phyloP scores from a whole-genome alignment of 306 rosid species.

The Ormosia semicastrata region DNA sequence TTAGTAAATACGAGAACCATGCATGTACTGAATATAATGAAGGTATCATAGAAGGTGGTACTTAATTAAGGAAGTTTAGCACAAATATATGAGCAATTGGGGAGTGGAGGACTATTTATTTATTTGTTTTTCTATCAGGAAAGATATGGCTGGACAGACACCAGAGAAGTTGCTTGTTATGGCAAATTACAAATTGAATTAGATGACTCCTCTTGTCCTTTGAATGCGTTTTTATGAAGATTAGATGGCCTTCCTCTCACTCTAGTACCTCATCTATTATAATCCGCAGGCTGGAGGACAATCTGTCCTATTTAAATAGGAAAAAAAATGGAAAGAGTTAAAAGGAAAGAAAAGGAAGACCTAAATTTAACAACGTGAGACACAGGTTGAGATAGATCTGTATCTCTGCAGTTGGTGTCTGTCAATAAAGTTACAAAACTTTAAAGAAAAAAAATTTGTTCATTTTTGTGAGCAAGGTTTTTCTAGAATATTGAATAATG shows the following conservation, averaged over 20 bases:
- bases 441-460: not conserved
- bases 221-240: not conserved
- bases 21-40: not conserved
- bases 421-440: constrained; percentile 26
- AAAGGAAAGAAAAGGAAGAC: not conserved
- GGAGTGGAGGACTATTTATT: not conserved
- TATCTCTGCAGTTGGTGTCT: constrained; percentile 32
- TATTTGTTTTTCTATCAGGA: not conserved
- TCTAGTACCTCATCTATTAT: not conserved
- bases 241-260: not conserved
- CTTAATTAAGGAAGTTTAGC: not conserved
- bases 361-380: not conserved
- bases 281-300: constrained; percentile 14
- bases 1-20: not conserved
- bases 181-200: not conserved
- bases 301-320: constrained; percentile 23
- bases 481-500: constrained; percentile 4
- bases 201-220: not conserved
- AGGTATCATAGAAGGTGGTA: not conserved
- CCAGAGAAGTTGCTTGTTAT: not conserved
- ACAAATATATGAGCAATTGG: not conserved
- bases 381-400: constrained; percentile 17
- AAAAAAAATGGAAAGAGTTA: not conserved
- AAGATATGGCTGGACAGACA: not conserved
- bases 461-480: not conserved